Evolutionary conservation across 805 yeast species (phyloP).

Genomic region (Ogataea nitratoaversa): DNA sequence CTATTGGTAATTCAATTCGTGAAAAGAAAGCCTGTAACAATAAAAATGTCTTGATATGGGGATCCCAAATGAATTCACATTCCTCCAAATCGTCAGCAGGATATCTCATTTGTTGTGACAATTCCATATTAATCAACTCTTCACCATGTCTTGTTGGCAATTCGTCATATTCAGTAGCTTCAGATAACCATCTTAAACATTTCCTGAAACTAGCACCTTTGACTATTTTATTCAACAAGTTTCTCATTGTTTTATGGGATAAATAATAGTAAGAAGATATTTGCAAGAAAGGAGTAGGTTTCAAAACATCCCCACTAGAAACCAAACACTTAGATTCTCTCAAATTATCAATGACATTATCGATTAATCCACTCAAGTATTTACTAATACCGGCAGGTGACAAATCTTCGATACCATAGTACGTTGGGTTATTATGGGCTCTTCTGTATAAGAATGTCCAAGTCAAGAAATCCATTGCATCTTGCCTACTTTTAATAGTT

Average conservation of each 20-base stretch:
- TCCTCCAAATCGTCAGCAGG: constrained; percentile 51
- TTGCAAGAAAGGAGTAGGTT: constrained; percentile 75
- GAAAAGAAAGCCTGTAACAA: constrained; percentile 70
- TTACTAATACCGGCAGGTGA: constrained; percentile 51
- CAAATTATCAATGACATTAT: constrained; percentile 61
- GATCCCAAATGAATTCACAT: constrained; percentile 76
- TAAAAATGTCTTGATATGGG: constrained; percentile 74
- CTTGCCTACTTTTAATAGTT: constrained; percentile 57
- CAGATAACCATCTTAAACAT: constrained; percentile 57
- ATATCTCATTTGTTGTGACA: constrained; percentile 71
- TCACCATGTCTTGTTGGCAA: constrained; percentile 91
- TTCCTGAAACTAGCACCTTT: constrained; percentile 49
- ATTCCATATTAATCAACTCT: constrained; percentile 77
- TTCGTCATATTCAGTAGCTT: constrained; percentile 76
- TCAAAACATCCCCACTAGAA: constrained; percentile 43
- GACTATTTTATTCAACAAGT: constrained; percentile 50
- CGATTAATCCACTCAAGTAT: constrained; percentile 63
- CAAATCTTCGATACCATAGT: constrained; percentile 66
- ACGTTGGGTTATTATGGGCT: constrained; percentile 74
- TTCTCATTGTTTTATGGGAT: constrained; percentile 83
- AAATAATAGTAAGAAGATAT: constrained; percentile 90
- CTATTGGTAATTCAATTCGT: constrained; percentile 79
- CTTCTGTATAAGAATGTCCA: constrained; percentile 76
- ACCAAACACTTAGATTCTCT: constrained; percentile 68
- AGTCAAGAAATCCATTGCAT: constrained; percentile 69